Percentiles rank a stretch among this genome's conserved stretches.
Evolutionary conservation across 139 green algal genomes (phyloP).

Genomic region (Mesostigma viride): DNA sequence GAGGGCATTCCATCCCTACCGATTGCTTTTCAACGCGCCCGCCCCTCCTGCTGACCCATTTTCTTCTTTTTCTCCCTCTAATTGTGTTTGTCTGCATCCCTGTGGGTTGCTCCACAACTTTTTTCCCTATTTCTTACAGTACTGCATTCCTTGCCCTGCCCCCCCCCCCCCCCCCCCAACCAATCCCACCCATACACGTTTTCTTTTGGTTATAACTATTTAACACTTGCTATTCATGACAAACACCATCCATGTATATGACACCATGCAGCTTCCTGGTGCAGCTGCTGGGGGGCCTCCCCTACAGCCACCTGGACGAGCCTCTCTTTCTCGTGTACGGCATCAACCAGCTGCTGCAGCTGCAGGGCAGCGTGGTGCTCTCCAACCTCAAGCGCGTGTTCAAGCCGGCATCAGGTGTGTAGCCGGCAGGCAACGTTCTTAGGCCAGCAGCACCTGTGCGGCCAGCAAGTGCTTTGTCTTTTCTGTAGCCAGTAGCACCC

Average conservation of each 20-base stretch:
- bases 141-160: conserved; percentile 9
- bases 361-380: conserved; percentile 31
- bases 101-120: neutral
- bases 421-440: neutral
- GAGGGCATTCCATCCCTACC: neutral
- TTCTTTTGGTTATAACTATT: no score
- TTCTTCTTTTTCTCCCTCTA: no score
- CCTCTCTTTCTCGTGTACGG: conserved; percentile 43
- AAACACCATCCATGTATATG: no score
- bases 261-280: no score
- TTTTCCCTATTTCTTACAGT: neutral
- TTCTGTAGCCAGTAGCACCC: no score
- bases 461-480: neutral
- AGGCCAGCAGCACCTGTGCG: neutral
- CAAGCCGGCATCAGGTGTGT: neutral
- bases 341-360: conserved; percentile 45
- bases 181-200: no score
- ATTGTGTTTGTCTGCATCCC: neutral
- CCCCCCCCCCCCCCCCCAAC: no score
- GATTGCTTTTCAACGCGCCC: neutral
- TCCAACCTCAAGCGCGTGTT: conserved; percentile 3
- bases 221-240: no score
- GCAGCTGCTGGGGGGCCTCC: conserved; percentile 42
- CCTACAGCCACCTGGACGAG: conserved; percentile 53
- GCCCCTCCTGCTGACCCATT: no score